A percentile compares a stretch with the other conserved stretches of the same genome.
Conservation (phyloP, 257 asterid species). For the Nicotiana benthamiana region DNA sequence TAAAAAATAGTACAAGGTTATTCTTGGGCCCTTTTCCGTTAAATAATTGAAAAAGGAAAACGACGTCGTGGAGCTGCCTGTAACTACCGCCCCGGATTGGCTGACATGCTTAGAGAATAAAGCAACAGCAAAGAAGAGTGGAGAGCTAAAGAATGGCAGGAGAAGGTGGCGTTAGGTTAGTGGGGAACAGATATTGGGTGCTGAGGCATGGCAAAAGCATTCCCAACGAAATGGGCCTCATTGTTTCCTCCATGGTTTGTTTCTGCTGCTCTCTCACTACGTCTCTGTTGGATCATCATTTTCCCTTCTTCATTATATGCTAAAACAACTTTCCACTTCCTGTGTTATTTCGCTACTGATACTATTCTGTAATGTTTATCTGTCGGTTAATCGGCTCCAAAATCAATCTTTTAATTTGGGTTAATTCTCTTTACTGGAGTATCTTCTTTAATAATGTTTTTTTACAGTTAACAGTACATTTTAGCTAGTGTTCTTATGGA, state of each 20-base stretch:
- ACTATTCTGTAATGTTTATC: not conserved
- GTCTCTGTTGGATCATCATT: not conserved
- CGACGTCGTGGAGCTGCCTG: not conserved
- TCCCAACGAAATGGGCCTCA: conserved; percentile 68
- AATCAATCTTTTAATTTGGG: not conserved
- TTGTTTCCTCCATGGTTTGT: conserved; percentile 75
- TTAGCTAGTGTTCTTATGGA: too few species aligned
- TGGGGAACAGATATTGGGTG: conserved; percentile 71
- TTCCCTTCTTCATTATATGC: not conserved
- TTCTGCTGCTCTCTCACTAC: not conserved
- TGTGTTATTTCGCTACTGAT: not conserved
- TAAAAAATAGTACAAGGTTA: too few species aligned
- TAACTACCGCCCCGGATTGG: not conserved
- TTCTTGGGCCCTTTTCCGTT: too few species aligned
- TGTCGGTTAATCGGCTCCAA: not conserved
- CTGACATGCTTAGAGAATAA: too few species aligned
- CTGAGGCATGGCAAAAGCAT: conserved; percentile 92
- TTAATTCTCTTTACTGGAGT: too few species aligned
- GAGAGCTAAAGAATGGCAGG: not conserved
- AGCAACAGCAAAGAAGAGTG: not conserved
- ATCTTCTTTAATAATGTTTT: too few species aligned
- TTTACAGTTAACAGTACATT: too few species aligned
- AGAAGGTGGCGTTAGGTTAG: conserved; percentile 20
- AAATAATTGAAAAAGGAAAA: not conserved
- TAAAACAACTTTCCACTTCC: not conserved